phyloP scores from a whole-genome alignment of 768 basidiomycete genomes.

The Pisolithus marmoratus region DNA sequence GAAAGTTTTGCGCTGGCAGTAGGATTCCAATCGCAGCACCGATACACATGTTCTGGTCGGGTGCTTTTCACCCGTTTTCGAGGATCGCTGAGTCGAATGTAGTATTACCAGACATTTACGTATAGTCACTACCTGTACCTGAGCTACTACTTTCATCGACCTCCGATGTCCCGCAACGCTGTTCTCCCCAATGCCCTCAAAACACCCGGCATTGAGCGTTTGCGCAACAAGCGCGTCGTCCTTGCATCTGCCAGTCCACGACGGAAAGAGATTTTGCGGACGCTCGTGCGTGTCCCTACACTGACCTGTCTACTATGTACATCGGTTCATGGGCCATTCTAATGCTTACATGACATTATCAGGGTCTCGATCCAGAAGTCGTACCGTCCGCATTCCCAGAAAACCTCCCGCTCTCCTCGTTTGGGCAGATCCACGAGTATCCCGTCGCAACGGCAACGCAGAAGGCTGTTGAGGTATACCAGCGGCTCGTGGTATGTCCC shows the following conservation, averaged over 20 bases:
- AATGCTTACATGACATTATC: background rate
- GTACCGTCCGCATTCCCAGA: constrained; percentile 79
- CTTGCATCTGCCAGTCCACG: constrained; percentile 86
- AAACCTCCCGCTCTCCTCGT: constrained; percentile 59
- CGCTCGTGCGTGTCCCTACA: constrained; percentile 51
- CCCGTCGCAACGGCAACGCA: constrained; percentile 70
- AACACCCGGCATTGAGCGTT: constrained; percentile 57
- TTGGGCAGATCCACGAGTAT: constrained; percentile 68
- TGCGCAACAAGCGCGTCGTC: constrained; percentile 71
- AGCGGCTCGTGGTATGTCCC: constrained; percentile 60
- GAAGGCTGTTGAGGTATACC: constrained; percentile 85
- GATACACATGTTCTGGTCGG: constrained; percentile 83
- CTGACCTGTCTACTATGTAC: too few species aligned
- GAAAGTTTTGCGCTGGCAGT: constrained; percentile 70
- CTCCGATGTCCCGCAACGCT: constrained; percentile 36
- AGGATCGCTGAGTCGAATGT: constrained; percentile 72
- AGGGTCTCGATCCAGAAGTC: constrained; percentile 63
- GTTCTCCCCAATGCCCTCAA: constrained; percentile 62
- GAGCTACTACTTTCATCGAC: too few species aligned
- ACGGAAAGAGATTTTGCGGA: constrained; percentile 75
- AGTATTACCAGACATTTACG: too few species aligned
- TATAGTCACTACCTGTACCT: too few species aligned
- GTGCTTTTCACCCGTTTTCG: constrained; percentile 94
- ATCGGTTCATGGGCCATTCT: too few species aligned
- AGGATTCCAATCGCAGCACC: constrained; percentile 89